A percentile compares a stretch with the other conserved stretches of the same genome.
Evolutionary conservation across 306 rosid species (phyloP).

Genomic region (Nissolia schottii): DNA sequence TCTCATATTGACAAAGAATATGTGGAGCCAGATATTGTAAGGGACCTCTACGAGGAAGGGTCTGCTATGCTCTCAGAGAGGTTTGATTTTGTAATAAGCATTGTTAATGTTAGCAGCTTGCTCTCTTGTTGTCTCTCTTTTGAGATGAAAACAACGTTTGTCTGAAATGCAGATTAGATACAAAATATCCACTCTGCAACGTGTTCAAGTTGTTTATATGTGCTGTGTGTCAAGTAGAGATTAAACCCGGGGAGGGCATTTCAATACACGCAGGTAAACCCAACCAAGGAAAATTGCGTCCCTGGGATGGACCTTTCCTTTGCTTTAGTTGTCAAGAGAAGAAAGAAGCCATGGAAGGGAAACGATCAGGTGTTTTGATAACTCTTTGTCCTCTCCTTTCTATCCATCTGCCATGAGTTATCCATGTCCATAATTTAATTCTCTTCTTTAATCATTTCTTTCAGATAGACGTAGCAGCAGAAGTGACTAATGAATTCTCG

Average conservation of each 20-base stretch:
- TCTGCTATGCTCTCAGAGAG: slow-evolving; percentile 97
- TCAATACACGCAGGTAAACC: slow-evolving; percentile 69
- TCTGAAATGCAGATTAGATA: slow-evolving; percentile 72
- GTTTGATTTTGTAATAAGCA: slow-evolving; percentile 38
- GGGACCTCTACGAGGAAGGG: slow-evolving; percentile 88
- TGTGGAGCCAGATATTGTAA: slow-evolving; percentile 72
- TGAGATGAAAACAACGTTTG: slow-evolving; percentile 23
- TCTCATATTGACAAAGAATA: slow-evolving; percentile 65
- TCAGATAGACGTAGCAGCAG: slow-evolving; percentile 87
- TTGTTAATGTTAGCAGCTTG: neutral
- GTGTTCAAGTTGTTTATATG: slow-evolving; percentile 95
- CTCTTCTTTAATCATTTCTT: slow-evolving; percentile 24
- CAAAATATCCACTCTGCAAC: slow-evolving; percentile 94
- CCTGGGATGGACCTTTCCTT: slow-evolving; percentile 99
- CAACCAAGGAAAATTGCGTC: slow-evolving; percentile 64
- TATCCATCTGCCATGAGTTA: slow-evolving; percentile 9
- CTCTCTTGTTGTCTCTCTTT: slow-evolving; percentile 7
- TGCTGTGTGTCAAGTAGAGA: slow-evolving; percentile 92
- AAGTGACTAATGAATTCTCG: slow-evolving; percentile 66
- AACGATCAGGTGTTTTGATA: slow-evolving; percentile 53
- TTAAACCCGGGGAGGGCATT: slow-evolving; percentile 93
- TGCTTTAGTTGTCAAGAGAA: slow-evolving; percentile 96
- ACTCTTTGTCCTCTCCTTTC: slow-evolving; percentile 4
- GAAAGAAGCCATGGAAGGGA: slow-evolving; percentile 99
- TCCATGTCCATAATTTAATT: slow-evolving; percentile 4